Evolutionary conservation across 2,329 filamentous ascomycete genomes (phyloP), one percentile per base, ranked within the genome.

Genomic region (Corinectria fuckeliana): DNA sequence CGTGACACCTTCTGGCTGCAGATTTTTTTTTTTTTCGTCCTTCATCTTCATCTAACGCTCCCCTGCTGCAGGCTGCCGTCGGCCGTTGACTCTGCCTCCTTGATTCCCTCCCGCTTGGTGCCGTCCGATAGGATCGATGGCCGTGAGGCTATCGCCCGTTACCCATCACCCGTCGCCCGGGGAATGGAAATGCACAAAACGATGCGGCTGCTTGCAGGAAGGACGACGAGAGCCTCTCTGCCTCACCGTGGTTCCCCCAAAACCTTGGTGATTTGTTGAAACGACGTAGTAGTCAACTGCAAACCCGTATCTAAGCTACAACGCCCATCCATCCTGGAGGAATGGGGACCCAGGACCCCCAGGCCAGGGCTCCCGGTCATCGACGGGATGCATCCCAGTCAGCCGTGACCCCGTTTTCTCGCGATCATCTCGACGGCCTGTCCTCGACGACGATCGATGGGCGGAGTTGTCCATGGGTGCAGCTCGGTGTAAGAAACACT

Each of bases 31-130:
- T 38, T 34, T n/a, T n/a, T n/a, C n/a, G n/a, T n/a, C n/a, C 30
- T 38, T 50, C 23, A 25, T 53, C 30, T 38, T 50, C 23, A 25
- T 53, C 60, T 49, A 68, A 68, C 63, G 36, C 16, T 39, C 21
- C 63, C 56, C 68, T 62, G 58, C 62, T 69, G 66, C 68, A 50
- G 38, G 50, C 52, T 63, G 32, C 63, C 57, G 59, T 58, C 62
- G 48, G 56, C 34, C 42, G 41, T 45, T 9, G 32, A 39, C 16
- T 44, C 16, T 23, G 16, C 4, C 13, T 25, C 10, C 10, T 34
- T 49, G 20, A 25, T 28, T 52, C 13, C 21, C 18, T 26, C 38
- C 25, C 21, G 28, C 20, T 6, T 25, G 25, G 32, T 47, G 34
- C 38, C 36, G 28, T 18, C 28, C 26, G 50, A 44, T 49, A 42